A percentile compares a stretch with the other conserved stretches of the same genome.
phyloP scores from a whole-genome alignment of 129 eudicot genomes.

The Rutidosis leptorrhynchoides region DNA sequence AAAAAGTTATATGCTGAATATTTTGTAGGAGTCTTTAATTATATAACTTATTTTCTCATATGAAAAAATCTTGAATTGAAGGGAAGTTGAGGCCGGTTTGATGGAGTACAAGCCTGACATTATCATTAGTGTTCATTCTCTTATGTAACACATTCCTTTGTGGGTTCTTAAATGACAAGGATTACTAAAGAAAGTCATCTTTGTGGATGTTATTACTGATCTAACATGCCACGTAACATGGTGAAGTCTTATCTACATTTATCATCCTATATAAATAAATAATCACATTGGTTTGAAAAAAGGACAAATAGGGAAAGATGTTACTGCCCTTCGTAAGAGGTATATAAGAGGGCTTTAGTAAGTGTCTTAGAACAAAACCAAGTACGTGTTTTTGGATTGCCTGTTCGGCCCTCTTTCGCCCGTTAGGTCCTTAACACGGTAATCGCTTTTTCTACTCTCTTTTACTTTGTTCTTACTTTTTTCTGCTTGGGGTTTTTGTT shows the following conservation, averaged over 20 bases:
- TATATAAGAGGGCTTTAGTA: slow-evolving; percentile 69
- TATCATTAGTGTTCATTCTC: no score
- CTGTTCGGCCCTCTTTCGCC: no score
- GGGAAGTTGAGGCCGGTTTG: slow-evolving; percentile 98
- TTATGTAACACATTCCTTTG: no score
- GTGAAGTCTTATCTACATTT: slow-evolving; percentile 36
- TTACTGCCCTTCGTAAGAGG: slow-evolving; percentile 90
- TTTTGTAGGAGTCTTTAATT: no score
- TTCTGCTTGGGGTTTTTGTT: slow-evolving; percentile 79
- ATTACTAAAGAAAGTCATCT: slow-evolving; percentile 79
- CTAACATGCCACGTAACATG: slow-evolving; percentile 92
- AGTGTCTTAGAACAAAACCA: slow-evolving; percentile 70
- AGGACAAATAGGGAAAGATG: slow-evolving; percentile 41
- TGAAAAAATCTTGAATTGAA: slow-evolving; percentile 21
- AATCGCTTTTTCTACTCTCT: background rate
- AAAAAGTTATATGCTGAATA: no score
- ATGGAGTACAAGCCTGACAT: no score
- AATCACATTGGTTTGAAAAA: background rate
- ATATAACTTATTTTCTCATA: slow-evolving; percentile 9
- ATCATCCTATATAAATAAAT: background rate
- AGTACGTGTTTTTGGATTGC: slow-evolving; percentile 80
- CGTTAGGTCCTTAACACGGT: slow-evolving; percentile 77
- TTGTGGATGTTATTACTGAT: slow-evolving; percentile 90
- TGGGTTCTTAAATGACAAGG: slow-evolving; percentile 98
- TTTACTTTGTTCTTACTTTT: background rate